Evolutionary conservation across 179 eudicot genomes (phyloP).

Genomic region (Actinidia polygama): DNA sequence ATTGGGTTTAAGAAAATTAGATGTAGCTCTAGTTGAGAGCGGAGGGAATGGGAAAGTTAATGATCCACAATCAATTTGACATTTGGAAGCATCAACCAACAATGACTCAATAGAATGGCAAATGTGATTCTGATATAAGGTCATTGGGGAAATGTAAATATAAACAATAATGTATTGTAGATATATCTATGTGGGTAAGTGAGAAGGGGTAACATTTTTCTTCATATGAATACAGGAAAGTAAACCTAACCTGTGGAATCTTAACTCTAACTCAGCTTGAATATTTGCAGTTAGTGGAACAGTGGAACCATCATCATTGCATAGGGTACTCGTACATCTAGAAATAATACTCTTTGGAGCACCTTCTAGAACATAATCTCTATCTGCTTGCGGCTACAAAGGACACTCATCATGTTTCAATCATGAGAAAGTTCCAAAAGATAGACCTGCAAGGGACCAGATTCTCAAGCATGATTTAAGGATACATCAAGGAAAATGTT

Average conservation of each 20-base stretch:
- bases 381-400: conserved; percentile 89
- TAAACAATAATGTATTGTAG: background rate
- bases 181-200: background rate
- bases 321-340: conserved; percentile 80
- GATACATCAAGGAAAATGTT: background rate
- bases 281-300: conserved; percentile 74
- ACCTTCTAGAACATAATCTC: conserved; percentile 75
- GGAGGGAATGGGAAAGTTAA: background rate
- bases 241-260: conserved; percentile 68
- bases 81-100: background rate
- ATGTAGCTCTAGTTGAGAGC: too few relatives aligned
- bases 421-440: conserved; percentile 94
- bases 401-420: conserved; percentile 99
- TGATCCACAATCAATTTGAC: background rate
- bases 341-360: conserved; percentile 43
- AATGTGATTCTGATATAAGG: background rate
- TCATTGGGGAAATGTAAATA: background rate
- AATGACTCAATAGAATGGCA: conserved; percentile 4
- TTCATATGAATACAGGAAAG: background rate
- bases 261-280: conserved; percentile 80
- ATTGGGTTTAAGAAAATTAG: too few relatives aligned
- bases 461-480: conserved; percentile 16
- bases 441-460: conserved; percentile 59
- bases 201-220: too few relatives aligned
- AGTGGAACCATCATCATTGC: conserved; percentile 86